Percentiles rank a stretch among this genome's conserved stretches.
phyloP scores from a whole-genome alignment of 2,329 filamentous ascomycete species.

The Talaromyces atroroseus region DNA sequence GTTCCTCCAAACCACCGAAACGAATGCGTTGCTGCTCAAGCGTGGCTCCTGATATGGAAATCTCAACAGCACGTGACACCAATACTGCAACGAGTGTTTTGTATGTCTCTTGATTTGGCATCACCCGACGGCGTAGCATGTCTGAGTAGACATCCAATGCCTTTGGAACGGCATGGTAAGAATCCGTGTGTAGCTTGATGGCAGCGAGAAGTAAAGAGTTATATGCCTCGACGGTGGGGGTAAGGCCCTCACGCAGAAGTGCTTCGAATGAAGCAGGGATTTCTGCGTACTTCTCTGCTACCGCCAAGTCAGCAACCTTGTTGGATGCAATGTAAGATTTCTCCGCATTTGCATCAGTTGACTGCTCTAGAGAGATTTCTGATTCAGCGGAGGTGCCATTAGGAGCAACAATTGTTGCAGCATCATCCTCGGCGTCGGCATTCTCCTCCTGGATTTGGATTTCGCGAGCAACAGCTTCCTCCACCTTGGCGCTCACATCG shows the following conservation, averaged over 20 bases:
- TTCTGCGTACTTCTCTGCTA: slow-evolving; percentile 70
- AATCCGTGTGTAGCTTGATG: slow-evolving; percentile 71
- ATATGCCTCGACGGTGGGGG: slow-evolving; percentile 80
- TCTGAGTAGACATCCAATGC: slow-evolving; percentile 92
- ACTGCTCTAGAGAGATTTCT: slow-evolving; percentile 33
- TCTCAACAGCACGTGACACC: slow-evolving; percentile 72
- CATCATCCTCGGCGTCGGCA: slow-evolving; percentile 35
- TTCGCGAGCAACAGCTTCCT: slow-evolving; percentile 77
- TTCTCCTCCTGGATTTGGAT: slow-evolving; percentile 57
- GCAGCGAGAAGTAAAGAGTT: slow-evolving; percentile 83
- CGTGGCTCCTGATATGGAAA: slow-evolving; percentile 63
- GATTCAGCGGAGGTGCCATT: slow-evolving; percentile 21
- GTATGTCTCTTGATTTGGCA: slow-evolving; percentile 80
- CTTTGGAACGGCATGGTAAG: slow-evolving; percentile 80
- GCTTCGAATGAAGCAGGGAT: slow-evolving; percentile 88
- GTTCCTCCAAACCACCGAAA: slow-evolving; percentile 78
- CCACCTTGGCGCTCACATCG: slow-evolving; percentile 66
- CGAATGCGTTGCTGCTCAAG: slow-evolving; percentile 78
- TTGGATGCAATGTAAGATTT: slow-evolving; percentile 68
- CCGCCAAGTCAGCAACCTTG: slow-evolving; percentile 69
- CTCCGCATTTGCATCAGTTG: slow-evolving; percentile 48
- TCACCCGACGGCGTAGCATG: slow-evolving; percentile 81
- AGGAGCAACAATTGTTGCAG: slow-evolving; percentile 20
- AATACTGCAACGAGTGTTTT: slow-evolving; percentile 79
- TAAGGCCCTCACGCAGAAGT: slow-evolving; percentile 76